Evolutionary conservation across 108 stramenopile genomes (phyloP), one percentile per base, ranked within the genome.

Genomic region (Pseudonitzschia pungens): DNA sequence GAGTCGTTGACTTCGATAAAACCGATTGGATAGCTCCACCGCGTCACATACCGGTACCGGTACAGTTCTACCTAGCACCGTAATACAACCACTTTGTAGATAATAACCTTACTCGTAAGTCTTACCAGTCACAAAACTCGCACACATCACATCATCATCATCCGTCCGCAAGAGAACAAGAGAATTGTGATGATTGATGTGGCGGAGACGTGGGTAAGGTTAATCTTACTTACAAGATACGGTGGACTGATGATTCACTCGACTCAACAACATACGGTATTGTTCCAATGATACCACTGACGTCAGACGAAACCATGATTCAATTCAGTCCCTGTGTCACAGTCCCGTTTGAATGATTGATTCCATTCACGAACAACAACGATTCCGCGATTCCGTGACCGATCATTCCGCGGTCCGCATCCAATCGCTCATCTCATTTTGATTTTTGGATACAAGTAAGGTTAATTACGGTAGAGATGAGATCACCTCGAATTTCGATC

Each of bases 141-240:
- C 18, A 48, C 45, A 48, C 45, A 48, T 48, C 45, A 48, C 18
- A 18, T 18, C 45, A 14, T 14, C 45, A 14, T 48, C 14, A 14
- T 48, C 12, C 36, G 27, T 20, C 8, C 9, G 4, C 10, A 15
- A 5, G 60, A 27, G 36, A 53, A 18, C 9, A 55, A 55, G 54
- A 55, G 21, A 26, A 26, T 55, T 55, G 20, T 51, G 1, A 11
- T 55, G 54, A 55, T 55, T 55, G 54, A 55, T 55, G 54, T 55
- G 54, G 54, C 54, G 54, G 54, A 55, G 54, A 55, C 54, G 54
- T 55, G 54, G 21, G 54, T 24, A 26, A 20, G 4, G n/a, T n/a
- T n/a, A n/a, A n/a, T n/a, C n/a, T n/a, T n/a, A n/a, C n/a, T n/a
- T n/a, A n/a, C n/a, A n/a, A 12, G 54, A 9, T 20, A 26, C 26